These are phyloP conservation scores for Penicillium sp. DNA, from an alignment of 2,329 filamentous ascomycete genomes.

Conservation along the genomic window DNA sequence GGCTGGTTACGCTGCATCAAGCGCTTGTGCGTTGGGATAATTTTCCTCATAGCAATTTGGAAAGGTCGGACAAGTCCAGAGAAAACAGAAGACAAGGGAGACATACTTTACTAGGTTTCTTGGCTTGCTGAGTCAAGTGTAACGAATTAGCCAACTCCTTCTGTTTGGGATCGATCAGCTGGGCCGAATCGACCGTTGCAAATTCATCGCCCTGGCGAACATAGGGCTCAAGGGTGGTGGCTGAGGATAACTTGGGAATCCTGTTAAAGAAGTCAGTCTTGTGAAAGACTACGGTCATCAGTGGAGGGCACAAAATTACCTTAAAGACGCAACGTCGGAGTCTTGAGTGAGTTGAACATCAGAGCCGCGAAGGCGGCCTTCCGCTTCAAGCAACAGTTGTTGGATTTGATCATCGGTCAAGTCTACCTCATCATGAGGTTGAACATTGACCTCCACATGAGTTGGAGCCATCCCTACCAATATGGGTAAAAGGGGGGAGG, in stretches of 20 bases:
- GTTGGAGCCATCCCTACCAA: constrained; percentile 21
- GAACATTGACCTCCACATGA: constrained; percentile 8
- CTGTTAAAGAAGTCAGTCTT: constrained; percentile 24
- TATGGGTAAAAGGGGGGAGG: background rate
- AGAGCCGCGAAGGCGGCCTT: constrained; percentile 52
- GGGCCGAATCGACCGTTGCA: constrained; percentile 54
- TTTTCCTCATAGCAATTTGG: constrained; percentile 69
- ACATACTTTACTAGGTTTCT: constrained; percentile 53
- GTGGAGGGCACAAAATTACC: constrained; percentile 8
- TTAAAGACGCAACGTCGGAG: constrained; percentile 12
- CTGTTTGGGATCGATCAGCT: constrained; percentile 51
- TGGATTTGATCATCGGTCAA: constrained; percentile 65
- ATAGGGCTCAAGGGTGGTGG: constrained; percentile 53
- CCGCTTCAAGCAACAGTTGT: constrained; percentile 63
- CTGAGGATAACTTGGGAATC: constrained; percentile 53
- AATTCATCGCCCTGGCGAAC: constrained; percentile 54
- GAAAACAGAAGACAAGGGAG: background rate
- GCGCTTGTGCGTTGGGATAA: constrained; percentile 62
- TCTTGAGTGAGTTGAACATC: constrained; percentile 19
- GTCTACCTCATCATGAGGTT: constrained; percentile 38
- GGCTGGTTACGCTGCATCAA: constrained; percentile 72
- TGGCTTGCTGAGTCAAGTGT: constrained; percentile 43
- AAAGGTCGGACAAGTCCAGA: background rate
- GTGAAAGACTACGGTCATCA: background rate
- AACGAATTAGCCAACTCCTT: constrained; percentile 27